phyloP scores from a whole-genome alignment of 306 rosid genomes.

The Quercus glauca region DNA sequence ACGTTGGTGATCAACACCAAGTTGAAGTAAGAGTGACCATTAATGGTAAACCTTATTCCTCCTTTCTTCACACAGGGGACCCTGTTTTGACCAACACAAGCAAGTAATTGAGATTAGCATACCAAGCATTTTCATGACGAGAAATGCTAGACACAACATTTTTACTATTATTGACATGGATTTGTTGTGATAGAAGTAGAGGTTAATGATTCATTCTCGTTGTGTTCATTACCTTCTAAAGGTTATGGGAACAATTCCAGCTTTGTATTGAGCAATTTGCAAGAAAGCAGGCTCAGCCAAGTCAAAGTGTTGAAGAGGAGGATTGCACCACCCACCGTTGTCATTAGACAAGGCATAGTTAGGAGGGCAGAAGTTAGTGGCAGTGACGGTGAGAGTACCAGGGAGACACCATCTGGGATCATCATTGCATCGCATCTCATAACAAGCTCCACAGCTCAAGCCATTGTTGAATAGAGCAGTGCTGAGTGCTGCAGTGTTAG shows the following conservation, averaged over 20 bases:
- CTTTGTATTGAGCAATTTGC: slow-evolving; percentile 82
- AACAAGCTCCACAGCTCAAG: slow-evolving; percentile 91
- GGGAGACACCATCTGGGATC: slow-evolving; percentile 93
- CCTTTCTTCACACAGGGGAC: slow-evolving; percentile 89
- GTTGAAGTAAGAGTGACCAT: slow-evolving; percentile 96
- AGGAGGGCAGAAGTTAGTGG: slow-evolving; percentile 99
- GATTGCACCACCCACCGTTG: slow-evolving; percentile 99
- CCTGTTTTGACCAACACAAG: slow-evolving; percentile 36
- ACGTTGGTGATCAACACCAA: slow-evolving; percentile 84
- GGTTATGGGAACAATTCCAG: slow-evolving; percentile 95
- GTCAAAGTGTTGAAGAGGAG: slow-evolving; percentile 96
- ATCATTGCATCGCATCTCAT: slow-evolving; percentile 70
- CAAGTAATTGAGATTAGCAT: neutral
- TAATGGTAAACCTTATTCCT: slow-evolving; percentile 82
- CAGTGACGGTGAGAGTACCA: slow-evolving; percentile 75
- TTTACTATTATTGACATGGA: no score
- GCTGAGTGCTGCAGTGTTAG: slow-evolving; percentile 96
- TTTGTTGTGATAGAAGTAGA: no score
- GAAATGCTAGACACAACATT: neutral
- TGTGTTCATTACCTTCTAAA: slow-evolving; percentile 62
- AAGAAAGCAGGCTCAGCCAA: slow-evolving; percentile 97
- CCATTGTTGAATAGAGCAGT: slow-evolving; percentile 95
- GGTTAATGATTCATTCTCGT: neutral
- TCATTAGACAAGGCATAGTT: slow-evolving; percentile 65
- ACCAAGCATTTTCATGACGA: neutral